Base-by-base conservation (phyloP, 768 basidiomycete species). In the Trametes cubensis region DNA sequence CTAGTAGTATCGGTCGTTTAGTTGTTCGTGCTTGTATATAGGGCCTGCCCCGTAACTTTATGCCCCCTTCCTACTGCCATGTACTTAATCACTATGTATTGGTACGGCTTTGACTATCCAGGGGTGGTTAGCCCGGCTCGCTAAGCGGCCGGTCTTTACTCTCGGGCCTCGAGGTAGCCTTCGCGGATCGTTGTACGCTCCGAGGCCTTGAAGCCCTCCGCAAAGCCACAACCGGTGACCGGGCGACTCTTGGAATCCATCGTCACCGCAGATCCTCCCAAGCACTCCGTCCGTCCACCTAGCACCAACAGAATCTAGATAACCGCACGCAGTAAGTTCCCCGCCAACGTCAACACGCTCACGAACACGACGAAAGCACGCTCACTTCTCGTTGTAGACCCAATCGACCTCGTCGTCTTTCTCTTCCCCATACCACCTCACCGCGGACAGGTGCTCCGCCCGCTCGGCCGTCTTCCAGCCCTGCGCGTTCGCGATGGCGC, bases 351-450 rank as follows among this genome's bases (percentile, higher is more conserved):
- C n/a, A 23, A 2, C 6, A 39, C 6, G 14, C 44, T n/a, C n/a
- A n/a, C n/a, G n/a, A n/a, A n/a, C n/a, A n/a, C n/a, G 8, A 38
- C 6, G n/a, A 48, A 18, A n/a, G 25, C n/a, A 47, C 8, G 51
- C 57, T 20, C 20, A 64, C 66, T 64, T 64, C 61, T 67, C 66
- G 18, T 67, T 67, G 46, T 62, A 62, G 42, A 62, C 42, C 63
- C 63, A 67, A 7, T 62, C 58, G 3, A 67, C 1, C 47, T 64
- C 61, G 6, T 62, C 58, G 23, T 60, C 55, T 39, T 39, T 21
- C 11, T 67, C 66, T 6, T 55, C 42, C 20, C 63, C 66, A 23
- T 67, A 67, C 66, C 66, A 67, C 45, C 60, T 67, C 42, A 67
- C 45, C 28, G 63, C 56, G 20, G 66, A 64, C 58, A 67, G 45